These are phyloP conservation scores for Aristolochia fimbriata DNA, from an alignment of 164 flowering plant species.

Conservation along the genomic window DNA sequence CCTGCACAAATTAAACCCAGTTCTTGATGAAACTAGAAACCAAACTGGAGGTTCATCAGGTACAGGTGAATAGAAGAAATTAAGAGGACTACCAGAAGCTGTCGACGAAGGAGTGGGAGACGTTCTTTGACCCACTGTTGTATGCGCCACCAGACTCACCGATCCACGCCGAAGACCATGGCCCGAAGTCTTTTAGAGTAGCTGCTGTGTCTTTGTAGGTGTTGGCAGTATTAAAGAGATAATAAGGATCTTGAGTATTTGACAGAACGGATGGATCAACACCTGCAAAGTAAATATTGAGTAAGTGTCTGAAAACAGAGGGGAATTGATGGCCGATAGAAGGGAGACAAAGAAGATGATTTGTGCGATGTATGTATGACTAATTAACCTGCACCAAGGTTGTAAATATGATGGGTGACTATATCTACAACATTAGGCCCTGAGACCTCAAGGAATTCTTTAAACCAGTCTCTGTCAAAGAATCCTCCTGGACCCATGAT, in stretches of 20 bases:
- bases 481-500: slow-evolving; percentile 60
- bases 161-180: slow-evolving; percentile 59
- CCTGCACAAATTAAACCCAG: slow-evolving; percentile 24
- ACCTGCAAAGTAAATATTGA: slow-evolving; percentile 21
- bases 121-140: slow-evolving; percentile 49
- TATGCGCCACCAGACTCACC: slow-evolving; percentile 77
- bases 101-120: slow-evolving; percentile 40
- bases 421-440: slow-evolving; percentile 42
- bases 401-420: slow-evolving; percentile 61
- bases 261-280: slow-evolving; percentile 29
- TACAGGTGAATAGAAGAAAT: too few relatives aligned
- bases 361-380: too few relatives aligned
- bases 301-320: too few relatives aligned
- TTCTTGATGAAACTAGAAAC: too few relatives aligned
- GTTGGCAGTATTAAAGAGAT: slow-evolving; percentile 25
- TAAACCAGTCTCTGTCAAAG: slow-evolving; percentile 48
- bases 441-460: slow-evolving; percentile 25
- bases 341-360: too few relatives aligned
- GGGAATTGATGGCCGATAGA: too few relatives aligned
- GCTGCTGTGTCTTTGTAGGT: slow-evolving; percentile 25
- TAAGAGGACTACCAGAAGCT: slow-evolving; percentile 58
- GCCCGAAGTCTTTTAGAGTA: slow-evolving; percentile 13
- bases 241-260: slow-evolving; percentile 44
- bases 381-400: slow-evolving; percentile 50
- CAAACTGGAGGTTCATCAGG: background rate